A percentile compares a stretch with the other conserved stretches of the same genome.
Conservation (phyloP, 176 grass and related monocot species). For the Oryza meyeriana region DNA sequence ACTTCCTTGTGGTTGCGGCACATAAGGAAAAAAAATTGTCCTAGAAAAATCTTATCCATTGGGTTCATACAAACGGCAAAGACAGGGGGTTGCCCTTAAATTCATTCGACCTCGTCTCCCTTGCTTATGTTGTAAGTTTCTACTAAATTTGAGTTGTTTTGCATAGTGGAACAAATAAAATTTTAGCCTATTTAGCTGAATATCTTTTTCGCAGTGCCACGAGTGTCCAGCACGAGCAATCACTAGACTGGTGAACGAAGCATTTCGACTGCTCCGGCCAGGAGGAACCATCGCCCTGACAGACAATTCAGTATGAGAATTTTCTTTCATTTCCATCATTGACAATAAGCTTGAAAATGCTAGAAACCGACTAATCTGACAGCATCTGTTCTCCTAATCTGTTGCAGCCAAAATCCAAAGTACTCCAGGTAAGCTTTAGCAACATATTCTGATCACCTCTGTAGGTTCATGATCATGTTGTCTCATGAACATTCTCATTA, state of each 20-base stretch:
- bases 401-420: slow-evolving; percentile 79
- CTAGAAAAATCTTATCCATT: slow-evolving; percentile 54
- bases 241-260: slow-evolving; percentile 61
- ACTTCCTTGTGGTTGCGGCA: slow-evolving; percentile 75
- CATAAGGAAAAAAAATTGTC: slow-evolving; percentile 59
- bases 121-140: slow-evolving; percentile 79
- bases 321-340: background rate
- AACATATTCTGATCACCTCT: background rate
- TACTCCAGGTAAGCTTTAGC: slow-evolving; percentile 59
- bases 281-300: slow-evolving; percentile 76
- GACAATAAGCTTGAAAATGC: background rate
- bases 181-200: background rate
- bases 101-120: slow-evolving; percentile 77
- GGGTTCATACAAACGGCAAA: slow-evolving; percentile 91
- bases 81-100: slow-evolving; percentile 55
- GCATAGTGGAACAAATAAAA: background rate
- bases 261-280: slow-evolving; percentile 62
- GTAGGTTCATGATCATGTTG: background rate
- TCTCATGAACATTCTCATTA: background rate
- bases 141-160: background rate
- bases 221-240: slow-evolving; percentile 77
- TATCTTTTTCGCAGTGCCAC: slow-evolving; percentile 46
- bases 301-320: slow-evolving; percentile 69
- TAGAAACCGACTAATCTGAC: background rate
- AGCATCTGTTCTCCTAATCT: slow-evolving; percentile 15